Evolutionary conservation across 306 rosid genomes (phyloP).

Genomic region (Benincasa hispida): DNA sequence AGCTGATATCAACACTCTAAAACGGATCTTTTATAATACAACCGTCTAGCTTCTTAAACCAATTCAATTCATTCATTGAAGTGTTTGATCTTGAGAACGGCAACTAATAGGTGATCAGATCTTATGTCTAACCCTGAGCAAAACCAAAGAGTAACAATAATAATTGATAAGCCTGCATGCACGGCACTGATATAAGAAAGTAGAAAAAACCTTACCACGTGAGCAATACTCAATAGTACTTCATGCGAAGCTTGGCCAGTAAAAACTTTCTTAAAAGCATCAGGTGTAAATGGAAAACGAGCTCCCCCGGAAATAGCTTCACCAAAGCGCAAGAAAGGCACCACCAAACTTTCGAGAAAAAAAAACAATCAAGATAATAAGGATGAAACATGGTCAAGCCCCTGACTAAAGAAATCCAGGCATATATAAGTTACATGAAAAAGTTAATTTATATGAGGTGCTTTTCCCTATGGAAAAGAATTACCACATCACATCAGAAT

Average conservation of each 20-base stretch:
- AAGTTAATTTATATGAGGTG: too few species aligned
- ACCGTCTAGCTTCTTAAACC: background rate
- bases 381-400: background rate
- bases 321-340: conserved; percentile 89
- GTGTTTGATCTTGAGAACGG: background rate
- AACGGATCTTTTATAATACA: background rate
- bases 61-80: background rate
- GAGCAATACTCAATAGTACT: conserved; percentile 57
- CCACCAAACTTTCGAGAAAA: conserved; percentile 43
- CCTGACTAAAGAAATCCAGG: background rate
- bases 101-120: background rate
- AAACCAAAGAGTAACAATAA: conserved; percentile 3
- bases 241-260: conserved; percentile 74
- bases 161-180: background rate
- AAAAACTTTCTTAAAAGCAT: conserved; percentile 71
- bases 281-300: conserved; percentile 76
- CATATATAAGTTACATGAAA: background rate
- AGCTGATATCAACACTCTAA: background rate
- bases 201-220: conserved; percentile 44
- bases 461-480: background rate
- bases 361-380: background rate
- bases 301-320: conserved; percentile 60
- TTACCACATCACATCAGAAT: background rate
- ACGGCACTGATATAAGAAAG: background rate
- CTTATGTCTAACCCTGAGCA: background rate